These are phyloP conservation scores for Leccinellum albellum DNA, from an alignment of 768 basidiomycete species.

Conservation along the genomic window DNA sequence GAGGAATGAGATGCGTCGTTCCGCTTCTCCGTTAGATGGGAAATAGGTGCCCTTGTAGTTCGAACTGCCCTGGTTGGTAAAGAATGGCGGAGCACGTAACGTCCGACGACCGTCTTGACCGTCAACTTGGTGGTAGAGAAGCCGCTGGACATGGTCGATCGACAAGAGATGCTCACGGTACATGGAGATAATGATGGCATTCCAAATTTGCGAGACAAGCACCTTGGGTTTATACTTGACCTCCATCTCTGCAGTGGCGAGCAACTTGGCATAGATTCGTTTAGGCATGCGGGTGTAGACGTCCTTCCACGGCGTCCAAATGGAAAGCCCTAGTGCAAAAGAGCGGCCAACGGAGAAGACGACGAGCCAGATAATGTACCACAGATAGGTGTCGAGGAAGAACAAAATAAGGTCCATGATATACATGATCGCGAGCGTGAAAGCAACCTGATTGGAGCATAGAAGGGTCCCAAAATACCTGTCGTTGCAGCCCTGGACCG, in stretches of 20 bases:
- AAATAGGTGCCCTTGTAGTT: conserved; percentile 82
- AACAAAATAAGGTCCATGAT: conserved; percentile 96
- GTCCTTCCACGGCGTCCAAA: conserved; percentile 99
- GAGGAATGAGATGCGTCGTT: conserved; percentile 98
- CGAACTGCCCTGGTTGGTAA: conserved; percentile 83
- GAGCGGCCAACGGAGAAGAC: conserved; percentile 89
- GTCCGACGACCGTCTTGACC: conserved; percentile 85
- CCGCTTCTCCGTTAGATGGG: conserved; percentile 91
- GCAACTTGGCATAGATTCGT: conserved; percentile 94
- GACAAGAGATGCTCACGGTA: conserved; percentile 97
- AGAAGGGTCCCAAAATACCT: conserved; percentile 73
- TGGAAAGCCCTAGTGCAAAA: conserved; percentile 89
- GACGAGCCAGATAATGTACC: conserved; percentile 99
- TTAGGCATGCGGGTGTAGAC: conserved; percentile 95
- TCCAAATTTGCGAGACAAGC: conserved; percentile 98
- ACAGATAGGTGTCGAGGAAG: conserved; percentile 99
- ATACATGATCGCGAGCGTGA: conserved; percentile 97
- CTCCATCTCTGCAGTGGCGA: conserved; percentile 97
- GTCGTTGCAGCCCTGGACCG: conserved; percentile 87
- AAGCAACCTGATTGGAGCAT: conserved; percentile 90
- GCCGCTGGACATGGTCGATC: conserved; percentile 96
- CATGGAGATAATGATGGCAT: conserved; percentile 99
- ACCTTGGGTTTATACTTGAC: conserved; percentile 99
- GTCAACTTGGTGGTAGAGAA: conserved; percentile 96
- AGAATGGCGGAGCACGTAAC: conserved; percentile 95